Evolutionary conservation across 352 stramenopile genomes (phyloP), one percentile per base, ranked within the genome.

Genomic region (Ochromonadaceae sp.): DNA sequence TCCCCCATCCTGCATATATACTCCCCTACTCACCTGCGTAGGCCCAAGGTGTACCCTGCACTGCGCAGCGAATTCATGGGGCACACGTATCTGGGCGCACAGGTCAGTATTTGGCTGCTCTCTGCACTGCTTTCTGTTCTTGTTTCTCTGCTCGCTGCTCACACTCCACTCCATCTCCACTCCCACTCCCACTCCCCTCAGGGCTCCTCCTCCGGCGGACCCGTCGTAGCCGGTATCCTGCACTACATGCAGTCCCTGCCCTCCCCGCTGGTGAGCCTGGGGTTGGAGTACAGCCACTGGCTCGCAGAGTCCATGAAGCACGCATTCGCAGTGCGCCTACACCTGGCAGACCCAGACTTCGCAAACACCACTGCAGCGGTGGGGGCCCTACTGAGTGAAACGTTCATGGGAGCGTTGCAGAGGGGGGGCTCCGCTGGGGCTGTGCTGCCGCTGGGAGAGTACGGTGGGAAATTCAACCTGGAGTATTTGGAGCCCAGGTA

Each of bases 271-370:
- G 48, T 73, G 2, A 39, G 5, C 5, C 31, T 52, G 22, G 53
- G 53, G 31, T 14, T 10, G 15, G 55, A 81, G n/a, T 80, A 76
- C 12, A 48, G 71, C 31, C 77, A 83, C 68, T 56, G 70, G 15
- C 67, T 77, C 25, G 70, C 76, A 0, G 77, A 83, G 66, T 74
- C 72, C 15, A 70, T 74, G 48, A 65, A 72, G 50, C 75, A 83
- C 62, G 74, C 72, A 0, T 83, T 83, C 70, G 69, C 75, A 0
- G 81, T 83, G 52, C 69, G 77, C 7, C 80, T 84, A 74, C 74
- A 65, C 10, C 55, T 84, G 52, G 73, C 65, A 47, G 77, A 84
- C 69, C 77, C 77, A 28, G 67, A 43, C 22, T 82, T 74, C 56
- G 49, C 67, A 32, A 49, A 50, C 3, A 48, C 50, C 9, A 17